These are phyloP conservation scores for Choanephora cucurbitarum DNA, from an alignment of 371 early-diverging fungal species.

Conservation along the genomic window DNA sequence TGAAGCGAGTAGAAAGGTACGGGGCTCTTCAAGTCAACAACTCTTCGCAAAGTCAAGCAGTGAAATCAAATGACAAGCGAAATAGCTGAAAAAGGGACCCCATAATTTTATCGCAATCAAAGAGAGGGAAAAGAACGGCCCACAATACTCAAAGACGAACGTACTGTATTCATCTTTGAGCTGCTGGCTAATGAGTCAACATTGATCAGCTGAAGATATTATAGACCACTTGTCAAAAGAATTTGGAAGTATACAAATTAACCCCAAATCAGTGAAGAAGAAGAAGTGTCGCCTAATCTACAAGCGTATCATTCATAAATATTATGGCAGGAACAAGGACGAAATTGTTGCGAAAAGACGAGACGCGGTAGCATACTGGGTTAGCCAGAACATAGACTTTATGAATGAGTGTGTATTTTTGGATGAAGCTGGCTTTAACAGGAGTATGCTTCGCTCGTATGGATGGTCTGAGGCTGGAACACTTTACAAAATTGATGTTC, in stretches of 20 bases:
- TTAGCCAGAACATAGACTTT: constrained; percentile 27
- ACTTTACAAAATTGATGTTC: too few species aligned
- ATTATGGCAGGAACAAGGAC: constrained; percentile 22
- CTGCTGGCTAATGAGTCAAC: constrained; percentile 22
- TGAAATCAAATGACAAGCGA: constrained; percentile 21
- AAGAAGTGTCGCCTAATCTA: constrained; percentile 22
- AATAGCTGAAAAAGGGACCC: constrained; percentile 18
- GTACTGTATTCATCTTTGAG: constrained; percentile 22
- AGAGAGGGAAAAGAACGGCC: constrained; percentile 19
- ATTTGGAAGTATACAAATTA: constrained; percentile 24
- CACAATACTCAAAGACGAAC: constrained; percentile 19
- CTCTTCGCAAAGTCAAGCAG: constrained; percentile 14
- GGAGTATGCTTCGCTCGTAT: constrained; percentile 20
- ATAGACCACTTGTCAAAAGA: constrained; percentile 23
- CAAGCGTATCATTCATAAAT: constrained; percentile 24
- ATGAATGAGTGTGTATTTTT: constrained; percentile 22
- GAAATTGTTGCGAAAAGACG: constrained; percentile 23
- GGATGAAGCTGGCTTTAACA: constrained; percentile 22
- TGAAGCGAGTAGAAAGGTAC: constrained; percentile 17
- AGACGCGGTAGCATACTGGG: constrained; percentile 23
- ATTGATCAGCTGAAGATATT: constrained; percentile 19
- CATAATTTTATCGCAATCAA: constrained; percentile 21
- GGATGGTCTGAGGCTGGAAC: constrained; percentile 16
- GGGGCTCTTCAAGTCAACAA: constrained; percentile 17
- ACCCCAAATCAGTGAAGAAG: constrained; percentile 21